Conservation (phyloP, 1,284 basidiomycete genomes). For the Ceratobasidium sp. region DNA sequence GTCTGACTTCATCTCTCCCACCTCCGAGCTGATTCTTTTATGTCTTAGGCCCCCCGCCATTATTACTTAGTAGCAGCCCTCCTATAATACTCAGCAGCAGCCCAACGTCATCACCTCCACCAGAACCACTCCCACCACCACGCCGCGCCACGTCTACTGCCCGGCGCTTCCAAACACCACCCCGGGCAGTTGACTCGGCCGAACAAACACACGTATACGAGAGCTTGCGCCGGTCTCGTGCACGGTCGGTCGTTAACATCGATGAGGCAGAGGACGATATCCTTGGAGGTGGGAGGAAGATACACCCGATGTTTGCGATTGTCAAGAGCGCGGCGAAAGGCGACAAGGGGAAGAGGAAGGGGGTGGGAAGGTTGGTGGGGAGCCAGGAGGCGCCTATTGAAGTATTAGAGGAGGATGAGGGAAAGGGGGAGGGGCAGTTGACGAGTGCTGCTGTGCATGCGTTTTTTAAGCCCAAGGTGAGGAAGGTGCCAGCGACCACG, state of each 20-base stretch:
- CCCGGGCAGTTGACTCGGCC: neutral
- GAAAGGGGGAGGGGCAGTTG: neutral
- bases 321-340: constrained; percentile 1
- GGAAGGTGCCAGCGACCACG: neutral
- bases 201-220: constrained; percentile 2
- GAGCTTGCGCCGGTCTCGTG: neutral
- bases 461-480: constrained; percentile 28
- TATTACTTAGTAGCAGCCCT: neutral
- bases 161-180: neutral
- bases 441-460: constrained; percentile 20
- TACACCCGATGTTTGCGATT: neutral
- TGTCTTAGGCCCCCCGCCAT: too few relatives aligned
- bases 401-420: constrained; percentile 22
- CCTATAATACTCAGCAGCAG: neutral
- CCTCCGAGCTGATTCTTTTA: neutral
- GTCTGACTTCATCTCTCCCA: neutral
- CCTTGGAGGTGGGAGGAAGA: neutral
- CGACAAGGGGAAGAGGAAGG: neutral
- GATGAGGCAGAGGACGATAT: neutral
- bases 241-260: neutral
- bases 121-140: neutral
- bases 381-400: constrained; percentile 40
- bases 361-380: neutral
- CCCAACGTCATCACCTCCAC: neutral
- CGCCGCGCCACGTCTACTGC: constrained; percentile 17